phyloP scores from a whole-genome alignment of 768 basidiomycete genomes.

The Hypsizygus marmoreus region DNA sequence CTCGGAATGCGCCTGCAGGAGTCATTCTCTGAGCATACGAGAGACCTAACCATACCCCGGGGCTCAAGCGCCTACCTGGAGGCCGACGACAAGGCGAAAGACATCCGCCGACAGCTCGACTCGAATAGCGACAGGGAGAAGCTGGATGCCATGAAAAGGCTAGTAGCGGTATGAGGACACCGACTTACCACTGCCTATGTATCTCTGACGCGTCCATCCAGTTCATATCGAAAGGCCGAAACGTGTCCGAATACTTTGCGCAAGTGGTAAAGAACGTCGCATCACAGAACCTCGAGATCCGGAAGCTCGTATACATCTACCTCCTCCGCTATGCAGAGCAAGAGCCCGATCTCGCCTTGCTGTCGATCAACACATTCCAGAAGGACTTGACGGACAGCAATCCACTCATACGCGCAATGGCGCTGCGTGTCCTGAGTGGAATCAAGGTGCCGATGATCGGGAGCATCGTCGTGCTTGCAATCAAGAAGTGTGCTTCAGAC shows the following conservation, averaged over 20 bases:
- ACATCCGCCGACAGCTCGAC: slow-evolving; percentile 86
- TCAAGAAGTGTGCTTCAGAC: slow-evolving; percentile 92
- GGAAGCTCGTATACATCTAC: slow-evolving; percentile 98
- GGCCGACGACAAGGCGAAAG: slow-evolving; percentile 79
- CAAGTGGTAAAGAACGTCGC: slow-evolving; percentile 98
- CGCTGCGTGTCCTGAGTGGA: slow-evolving; percentile 87
- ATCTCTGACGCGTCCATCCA: slow-evolving; percentile 28
- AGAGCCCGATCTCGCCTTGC: slow-evolving; percentile 91
- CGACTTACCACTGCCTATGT: not conserved
- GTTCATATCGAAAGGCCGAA: slow-evolving; percentile 91
- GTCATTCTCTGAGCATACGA: slow-evolving; percentile 77
- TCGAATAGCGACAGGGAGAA: slow-evolving; percentile 88
- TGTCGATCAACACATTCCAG: slow-evolving; percentile 99
- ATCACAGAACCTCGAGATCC: slow-evolving; percentile 87
- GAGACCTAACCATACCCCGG: slow-evolving; percentile 65
- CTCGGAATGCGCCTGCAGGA: slow-evolving; percentile 84
- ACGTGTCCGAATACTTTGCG: slow-evolving; percentile 92
- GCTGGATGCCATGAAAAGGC: slow-evolving; percentile 91
- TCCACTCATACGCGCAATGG: slow-evolving; percentile 96
- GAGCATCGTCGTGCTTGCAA: slow-evolving; percentile 80
- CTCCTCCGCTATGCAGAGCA: slow-evolving; percentile 90
- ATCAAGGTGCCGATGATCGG: slow-evolving; percentile 91
- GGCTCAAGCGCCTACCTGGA: slow-evolving; percentile 65
- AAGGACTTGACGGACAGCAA: slow-evolving; percentile 91
- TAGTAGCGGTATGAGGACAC: slow-evolving; percentile 76